These are phyloP conservation scores for Triticum timopheevii DNA, from an alignment of 176 grass and related monocot species.

Conservation along the genomic window DNA sequence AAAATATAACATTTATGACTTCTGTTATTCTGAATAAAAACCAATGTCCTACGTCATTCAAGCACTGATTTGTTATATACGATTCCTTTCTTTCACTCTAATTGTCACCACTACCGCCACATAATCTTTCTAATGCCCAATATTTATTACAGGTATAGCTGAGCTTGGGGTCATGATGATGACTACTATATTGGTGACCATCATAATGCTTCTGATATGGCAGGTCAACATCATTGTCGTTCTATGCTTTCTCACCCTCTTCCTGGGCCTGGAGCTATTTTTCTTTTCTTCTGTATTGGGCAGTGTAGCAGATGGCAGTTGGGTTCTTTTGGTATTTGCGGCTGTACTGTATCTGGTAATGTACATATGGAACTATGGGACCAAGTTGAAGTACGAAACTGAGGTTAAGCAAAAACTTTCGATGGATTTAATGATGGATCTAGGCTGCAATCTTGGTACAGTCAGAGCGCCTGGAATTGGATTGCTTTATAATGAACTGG, in stretches of 20 bases:
- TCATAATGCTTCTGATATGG: slow-evolving; percentile 99
- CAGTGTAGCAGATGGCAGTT: slow-evolving; percentile 83
- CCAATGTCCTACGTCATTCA: not conserved
- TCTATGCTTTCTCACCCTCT: slow-evolving; percentile 72
- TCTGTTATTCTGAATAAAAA: slow-evolving; percentile 10
- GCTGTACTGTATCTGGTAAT: slow-evolving; percentile 79
- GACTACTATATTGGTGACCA: slow-evolving; percentile 89
- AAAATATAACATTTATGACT: slow-evolving; percentile 5
- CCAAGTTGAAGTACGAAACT: slow-evolving; percentile 93
- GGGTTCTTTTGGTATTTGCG: slow-evolving; percentile 86
- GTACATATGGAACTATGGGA: slow-evolving; percentile 99
- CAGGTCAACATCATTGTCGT: slow-evolving; percentile 93
- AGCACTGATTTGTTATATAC: not conserved
- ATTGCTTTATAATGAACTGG: slow-evolving; percentile 95
- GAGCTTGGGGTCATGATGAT: slow-evolving; percentile 98
- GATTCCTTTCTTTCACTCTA: slow-evolving; percentile 29
- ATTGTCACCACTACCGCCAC: not conserved
- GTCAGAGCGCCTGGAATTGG: slow-evolving; percentile 95
- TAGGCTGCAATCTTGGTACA: slow-evolving; percentile 90
- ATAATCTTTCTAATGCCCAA: slow-evolving; percentile 38
- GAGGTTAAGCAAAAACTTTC: slow-evolving; percentile 97
- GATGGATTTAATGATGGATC: slow-evolving; percentile 78
- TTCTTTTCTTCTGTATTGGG: slow-evolving; percentile 93
- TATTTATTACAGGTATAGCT: slow-evolving; percentile 68
- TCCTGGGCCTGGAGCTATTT: slow-evolving; percentile 85